Evolutionary conservation across 1,139 yeast genomes (phyloP).

Genomic region (Yarrowia galli): DNA sequence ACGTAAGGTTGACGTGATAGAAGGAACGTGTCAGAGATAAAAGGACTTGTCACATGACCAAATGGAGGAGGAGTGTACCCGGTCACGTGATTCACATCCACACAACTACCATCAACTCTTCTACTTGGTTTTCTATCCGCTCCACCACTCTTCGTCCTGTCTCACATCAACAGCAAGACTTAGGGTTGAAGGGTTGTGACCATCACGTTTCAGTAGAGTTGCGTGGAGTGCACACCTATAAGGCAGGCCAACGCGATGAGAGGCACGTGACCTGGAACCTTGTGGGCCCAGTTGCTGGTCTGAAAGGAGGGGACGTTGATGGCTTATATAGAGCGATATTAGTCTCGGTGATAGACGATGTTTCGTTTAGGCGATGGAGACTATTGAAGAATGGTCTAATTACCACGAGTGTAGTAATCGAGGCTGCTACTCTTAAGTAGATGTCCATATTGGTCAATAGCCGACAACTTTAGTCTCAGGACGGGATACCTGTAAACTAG

Average conservation of each 20-base stretch:
- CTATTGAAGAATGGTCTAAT: too few relatives aligned
- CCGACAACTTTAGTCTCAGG: too few relatives aligned
- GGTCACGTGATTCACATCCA: not conserved
- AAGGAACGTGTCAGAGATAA: not conserved
- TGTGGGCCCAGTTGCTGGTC: not conserved
- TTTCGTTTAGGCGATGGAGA: too few relatives aligned
- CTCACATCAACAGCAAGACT: constrained; percentile 8
- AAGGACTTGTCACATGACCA: too few relatives aligned
- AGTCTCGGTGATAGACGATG: too few relatives aligned
- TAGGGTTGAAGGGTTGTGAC: constrained; percentile 18
- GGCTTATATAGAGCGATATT: not conserved
- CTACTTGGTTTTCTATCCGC: not conserved
- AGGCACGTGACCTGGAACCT: not conserved
- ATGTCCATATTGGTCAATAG: too few relatives aligned
- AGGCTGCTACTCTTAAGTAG: too few relatives aligned
- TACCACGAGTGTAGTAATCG: too few relatives aligned
- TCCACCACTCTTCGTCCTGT: not conserved
- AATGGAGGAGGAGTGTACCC: too few relatives aligned
- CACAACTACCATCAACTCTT: not conserved
- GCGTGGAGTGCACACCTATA: constrained; percentile 16
- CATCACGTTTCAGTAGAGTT: constrained; percentile 23
- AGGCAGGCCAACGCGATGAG: constrained; percentile 36
- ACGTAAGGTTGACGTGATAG: not conserved
- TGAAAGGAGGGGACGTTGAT: not conserved
- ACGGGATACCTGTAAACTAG: too few relatives aligned